Base-by-base conservation (phyloP, 345 rosid genomes). In the Mercurialis annua region DNA sequence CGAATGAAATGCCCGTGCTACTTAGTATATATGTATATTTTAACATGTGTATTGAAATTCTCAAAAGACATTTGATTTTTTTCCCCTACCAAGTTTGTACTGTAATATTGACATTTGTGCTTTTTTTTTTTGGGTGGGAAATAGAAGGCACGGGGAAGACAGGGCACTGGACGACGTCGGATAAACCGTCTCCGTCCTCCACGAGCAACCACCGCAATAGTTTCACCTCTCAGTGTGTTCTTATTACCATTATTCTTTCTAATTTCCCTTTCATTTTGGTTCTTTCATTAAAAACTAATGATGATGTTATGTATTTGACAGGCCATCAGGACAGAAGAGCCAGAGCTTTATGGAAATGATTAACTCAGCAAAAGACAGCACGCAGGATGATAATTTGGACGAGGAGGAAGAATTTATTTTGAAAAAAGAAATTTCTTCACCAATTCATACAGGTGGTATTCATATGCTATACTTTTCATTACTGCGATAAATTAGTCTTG, bases 291-390 rank as follows among this genome's bases (percentile, higher is more conserved):
- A 30, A 49, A 40, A 38, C 44, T 59, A 6, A 66, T 49, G 18
- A 51, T 40, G 26, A 59, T 42, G 36, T 43, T 29, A 52, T 16
- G 16, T 40, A 30, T 59, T 73, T 21, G 71, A 70, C 84, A 94
- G 99, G 79, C 79, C 83, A 50, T 72, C 81, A 46, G 85, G 83
- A 67, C 68, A 75, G 50, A 92, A 80, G 77, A 80, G 79, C 77
- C 88, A 85, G 67, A 92, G 97, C 84, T 95, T 95, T 75, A 80
- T 95, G 77, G 96, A 90, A 42, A 89, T 95, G 96, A 86, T 95
- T 69, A 84, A 85, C 70, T 87, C 89, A 34, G 94, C 96, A 1
- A 87, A 90, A 75, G 83, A 81, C 33, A 55, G 82, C 60, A 70
- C 80, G 11, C 87, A 70, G 59, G 89, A 86, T 12, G 92, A 85